Evolutionary conservation across 352 stramenopile genomes (phyloP).

Genomic region (Pythium grandisporangium): DNA sequence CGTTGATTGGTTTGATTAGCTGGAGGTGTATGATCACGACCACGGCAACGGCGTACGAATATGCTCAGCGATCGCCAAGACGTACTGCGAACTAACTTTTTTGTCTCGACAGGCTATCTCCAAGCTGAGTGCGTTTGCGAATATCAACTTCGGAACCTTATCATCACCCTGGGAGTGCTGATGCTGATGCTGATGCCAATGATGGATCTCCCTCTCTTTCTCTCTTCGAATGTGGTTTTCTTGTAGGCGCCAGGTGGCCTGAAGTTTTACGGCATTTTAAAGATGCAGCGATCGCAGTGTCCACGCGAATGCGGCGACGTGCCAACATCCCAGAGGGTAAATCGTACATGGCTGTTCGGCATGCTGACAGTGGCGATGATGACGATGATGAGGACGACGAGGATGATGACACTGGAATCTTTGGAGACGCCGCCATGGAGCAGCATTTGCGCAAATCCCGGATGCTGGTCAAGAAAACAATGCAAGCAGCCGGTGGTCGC

Average conservation of each 20-base stretch:
- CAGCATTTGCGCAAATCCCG: neutral
- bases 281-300: slow-evolving; percentile 23
- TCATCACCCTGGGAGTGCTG: too few species aligned
- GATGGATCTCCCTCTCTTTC: too few species aligned
- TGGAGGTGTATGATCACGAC: slow-evolving; percentile 77
- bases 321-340: too few species aligned
- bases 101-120: slow-evolving; percentile 62
- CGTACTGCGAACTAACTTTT: slow-evolving; percentile 75
- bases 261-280: slow-evolving; percentile 64
- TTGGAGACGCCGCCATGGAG: neutral
- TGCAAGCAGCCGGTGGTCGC: too few species aligned
- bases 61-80: slow-evolving; percentile 66
- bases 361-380: slow-evolving; percentile 11
- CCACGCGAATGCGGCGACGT: slow-evolving; percentile 30
- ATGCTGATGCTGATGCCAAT: too few species aligned
- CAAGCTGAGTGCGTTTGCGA: slow-evolving; percentile 70
- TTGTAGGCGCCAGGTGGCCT: slow-evolving; percentile 51
- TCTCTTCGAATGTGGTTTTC: too few species aligned
- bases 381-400: slow-evolving; percentile 21
- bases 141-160: too few species aligned
- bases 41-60: slow-evolving; percentile 80
- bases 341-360: slow-evolving; percentile 1
- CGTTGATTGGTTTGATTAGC: slow-evolving; percentile 16
- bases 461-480: neutral
- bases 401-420: slow-evolving; percentile 2